Base-by-base conservation (phyloP, 2,329 filamentous ascomycete species). In the Furcasterigmium sp. region DNA sequence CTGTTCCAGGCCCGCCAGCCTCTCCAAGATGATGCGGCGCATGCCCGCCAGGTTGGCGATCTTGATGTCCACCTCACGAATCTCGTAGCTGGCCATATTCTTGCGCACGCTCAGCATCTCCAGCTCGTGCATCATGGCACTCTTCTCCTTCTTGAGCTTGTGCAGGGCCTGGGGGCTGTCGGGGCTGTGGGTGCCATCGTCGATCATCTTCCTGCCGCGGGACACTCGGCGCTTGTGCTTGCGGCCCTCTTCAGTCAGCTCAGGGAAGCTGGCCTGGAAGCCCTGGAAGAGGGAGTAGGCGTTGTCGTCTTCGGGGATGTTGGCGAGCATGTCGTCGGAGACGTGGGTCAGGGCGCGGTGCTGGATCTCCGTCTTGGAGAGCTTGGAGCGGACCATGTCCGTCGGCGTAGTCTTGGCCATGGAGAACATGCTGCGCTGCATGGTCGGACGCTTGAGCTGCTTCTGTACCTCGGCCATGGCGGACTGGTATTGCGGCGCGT, bases 61-160 rank as follows among this genome's bases (percentile, higher is more conserved):
- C 66, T 97, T 98, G 67, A 86, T 91, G 67, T 98, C 93, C 48
- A 98, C 95, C 58, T 98, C 93, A 47, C 83, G 82, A 46, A 98
- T 97, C 64, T 98, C 93, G 50, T 88, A 87, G 56, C 89, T 93
- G 53, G 91, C 91, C 91, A 98, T 96, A 59, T 93, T 95, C 66
- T 98, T 98, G 46, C 93, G 80, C 49, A 97, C 82, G 4, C 85
- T 79, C 69, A 97, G 82, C 80, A 96, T 87, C 58, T 97, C 90
- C 53, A 98, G 72, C 52, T 88, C 80, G 62, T 94, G 90, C 68
- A 85, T 84, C 68, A 96, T 76, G 42, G 78, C 73, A 35, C 85
- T 78, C 62, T 87, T 87, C 53, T 95, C 89, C 59, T 84, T 87
- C 63, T 86, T 88, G 51, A 97, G 66, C 53, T 83, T 84, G 37